phyloP scores from a whole-genome alignment of 805 yeast genomes.

The Candida coquimbonensis region DNA sequence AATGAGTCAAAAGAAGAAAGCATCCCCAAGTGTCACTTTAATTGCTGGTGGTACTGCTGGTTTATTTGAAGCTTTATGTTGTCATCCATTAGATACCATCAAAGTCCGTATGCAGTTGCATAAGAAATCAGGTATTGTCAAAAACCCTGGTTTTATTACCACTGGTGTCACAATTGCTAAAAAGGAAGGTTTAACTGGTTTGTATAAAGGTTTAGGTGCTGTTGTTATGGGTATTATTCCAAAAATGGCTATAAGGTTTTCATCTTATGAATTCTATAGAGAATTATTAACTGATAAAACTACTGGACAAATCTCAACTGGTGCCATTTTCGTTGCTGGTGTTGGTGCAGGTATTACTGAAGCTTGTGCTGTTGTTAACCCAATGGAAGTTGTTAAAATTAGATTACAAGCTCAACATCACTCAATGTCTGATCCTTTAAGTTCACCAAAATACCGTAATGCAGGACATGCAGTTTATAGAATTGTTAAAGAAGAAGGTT shows the following conservation, averaged over 20 bases:
- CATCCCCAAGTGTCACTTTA: constrained; percentile 52
- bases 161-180: constrained; percentile 76
- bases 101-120: constrained; percentile 96
- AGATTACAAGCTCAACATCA: constrained; percentile 94
- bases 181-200: constrained; percentile 77
- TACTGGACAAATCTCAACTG: constrained; percentile 63
- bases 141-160: constrained; percentile 77
- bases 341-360: constrained; percentile 97
- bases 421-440: constrained; percentile 73
- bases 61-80: constrained; percentile 90
- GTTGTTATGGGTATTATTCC: constrained; percentile 97
- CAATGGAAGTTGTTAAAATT: constrained; percentile 96
- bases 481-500: constrained; percentile 86
- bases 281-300: constrained; percentile 48
- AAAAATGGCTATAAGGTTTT: constrained; percentile 95
- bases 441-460: constrained; percentile 78
- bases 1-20: constrained; percentile 25
- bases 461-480: constrained; percentile 87
- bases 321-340: constrained; percentile 81
- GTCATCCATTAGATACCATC: constrained; percentile 97
- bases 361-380: constrained; percentile 90
- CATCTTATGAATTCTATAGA: constrained; percentile 88
- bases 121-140: constrained; percentile 54
- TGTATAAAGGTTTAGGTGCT: constrained; percentile 95
- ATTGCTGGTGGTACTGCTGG: constrained; percentile 98